A percentile compares a stretch with the other conserved stretches of the same genome.
phyloP scores from a whole-genome alignment of 2,329 filamentous ascomycete species.

The Fusarium brevicatenulatum region DNA sequence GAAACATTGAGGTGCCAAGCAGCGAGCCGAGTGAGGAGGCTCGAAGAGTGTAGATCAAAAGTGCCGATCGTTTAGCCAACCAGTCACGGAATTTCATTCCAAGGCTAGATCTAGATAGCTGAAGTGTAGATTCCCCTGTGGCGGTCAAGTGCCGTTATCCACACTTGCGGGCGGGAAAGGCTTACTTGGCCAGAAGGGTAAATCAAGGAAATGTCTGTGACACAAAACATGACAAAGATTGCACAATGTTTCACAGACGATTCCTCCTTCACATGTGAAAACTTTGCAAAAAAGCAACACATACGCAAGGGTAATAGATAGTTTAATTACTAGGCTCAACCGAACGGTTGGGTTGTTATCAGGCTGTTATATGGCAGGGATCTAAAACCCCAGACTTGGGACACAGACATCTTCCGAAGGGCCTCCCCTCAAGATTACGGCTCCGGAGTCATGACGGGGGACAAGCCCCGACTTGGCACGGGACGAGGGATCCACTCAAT shows the following conservation, averaged over 20 bases:
- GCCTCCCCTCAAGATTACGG: background rate
- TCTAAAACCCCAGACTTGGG: background rate
- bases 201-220: constrained; percentile 3
- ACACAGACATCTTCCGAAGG: background rate
- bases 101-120: constrained; percentile 39
- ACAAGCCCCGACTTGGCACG: constrained; percentile 34
- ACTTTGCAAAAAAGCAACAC: background rate
- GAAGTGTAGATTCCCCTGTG: constrained; percentile 15
- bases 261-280: background rate
- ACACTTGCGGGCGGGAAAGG: constrained; percentile 32
- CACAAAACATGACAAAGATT: background rate
- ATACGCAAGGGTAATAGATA: background rate
- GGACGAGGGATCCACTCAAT: constrained; percentile 1
- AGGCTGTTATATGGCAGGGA: constrained; percentile 9
- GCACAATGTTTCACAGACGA: background rate
- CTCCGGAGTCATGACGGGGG: constrained; percentile 1
- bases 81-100: constrained; percentile 13
- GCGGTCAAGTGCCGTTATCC: constrained; percentile 35
- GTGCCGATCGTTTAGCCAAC: constrained; percentile 15
- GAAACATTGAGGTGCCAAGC: too few species aligned
- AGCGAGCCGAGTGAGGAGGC: background rate
- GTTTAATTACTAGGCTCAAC: constrained; percentile 43
- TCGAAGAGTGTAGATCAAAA: background rate
- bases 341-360: constrained; percentile 41
- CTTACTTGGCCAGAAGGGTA: constrained; percentile 26